phyloP scores from a whole-genome alignment of 1,139 yeast species.

The Pichia sp. region DNA sequence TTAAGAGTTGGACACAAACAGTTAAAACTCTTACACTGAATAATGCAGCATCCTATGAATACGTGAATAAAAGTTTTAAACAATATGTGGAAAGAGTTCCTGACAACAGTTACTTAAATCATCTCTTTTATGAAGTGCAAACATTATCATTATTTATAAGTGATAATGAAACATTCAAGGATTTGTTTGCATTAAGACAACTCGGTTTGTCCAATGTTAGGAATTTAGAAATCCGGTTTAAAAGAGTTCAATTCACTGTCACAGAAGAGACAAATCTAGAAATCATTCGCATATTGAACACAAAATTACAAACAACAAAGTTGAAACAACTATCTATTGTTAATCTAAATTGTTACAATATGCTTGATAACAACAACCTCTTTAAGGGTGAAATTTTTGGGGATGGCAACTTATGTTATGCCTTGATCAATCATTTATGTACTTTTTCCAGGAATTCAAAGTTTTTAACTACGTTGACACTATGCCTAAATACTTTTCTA shows the following conservation, averaged over 20 bases:
- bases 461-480: conserved; percentile 19
- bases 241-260: too few species aligned
- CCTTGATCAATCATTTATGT: conserved; percentile 18
- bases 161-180: conserved; percentile 4
- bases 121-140: conserved; percentile 7
- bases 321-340: conserved; percentile 22
- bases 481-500: conserved; percentile 26
- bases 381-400: conserved; percentile 16
- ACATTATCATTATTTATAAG: conserved; percentile 5
- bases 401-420: conserved; percentile 21
- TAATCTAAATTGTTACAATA: conserved; percentile 24
- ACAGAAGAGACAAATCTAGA: too few species aligned
- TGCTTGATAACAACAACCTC: conserved; percentile 18
- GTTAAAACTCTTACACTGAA: neutral
- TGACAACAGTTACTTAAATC: neutral
- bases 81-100: neutral
- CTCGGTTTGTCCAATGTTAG: conserved; percentile 16
- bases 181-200: neutral
- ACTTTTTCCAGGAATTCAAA: conserved; percentile 13
- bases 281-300: conserved; percentile 14
- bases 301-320: conserved; percentile 7
- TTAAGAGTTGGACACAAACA: neutral
- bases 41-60: neutral
- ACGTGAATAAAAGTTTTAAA: neutral
- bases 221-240: conserved; percentile 25